Conservation (phyloP, 805 yeast species). For the Isabelozyma rhagii region DNA sequence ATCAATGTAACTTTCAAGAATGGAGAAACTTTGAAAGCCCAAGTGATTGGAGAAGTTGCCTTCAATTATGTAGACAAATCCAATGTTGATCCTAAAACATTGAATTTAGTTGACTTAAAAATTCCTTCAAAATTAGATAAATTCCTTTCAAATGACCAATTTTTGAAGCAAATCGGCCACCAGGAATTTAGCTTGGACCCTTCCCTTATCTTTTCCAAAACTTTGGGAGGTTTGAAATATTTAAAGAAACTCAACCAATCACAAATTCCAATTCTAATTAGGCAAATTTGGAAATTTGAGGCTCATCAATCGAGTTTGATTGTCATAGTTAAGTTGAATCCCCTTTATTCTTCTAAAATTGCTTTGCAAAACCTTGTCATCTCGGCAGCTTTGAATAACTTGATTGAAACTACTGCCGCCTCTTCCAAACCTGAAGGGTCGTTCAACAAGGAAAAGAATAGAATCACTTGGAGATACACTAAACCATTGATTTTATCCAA, state of each 20-base stretch:
- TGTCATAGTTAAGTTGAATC: slow-evolving; percentile 60
- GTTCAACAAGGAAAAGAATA: slow-evolving; percentile 77
- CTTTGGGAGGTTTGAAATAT: slow-evolving; percentile 82
- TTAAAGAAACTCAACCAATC: slow-evolving; percentile 44
- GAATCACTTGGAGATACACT: slow-evolving; percentile 80
- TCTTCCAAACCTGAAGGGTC: slow-evolving; percentile 91
- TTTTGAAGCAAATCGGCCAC: slow-evolving; percentile 23
- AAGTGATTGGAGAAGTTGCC: slow-evolving; percentile 83
- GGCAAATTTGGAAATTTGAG: slow-evolving; percentile 90
- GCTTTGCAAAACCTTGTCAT: slow-evolving; percentile 58
- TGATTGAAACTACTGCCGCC: slow-evolving; percentile 66
- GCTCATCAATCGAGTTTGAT: slow-evolving; percentile 81
- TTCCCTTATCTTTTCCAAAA: slow-evolving; percentile 52
- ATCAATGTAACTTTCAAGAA: slow-evolving; percentile 70
- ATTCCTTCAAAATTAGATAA: slow-evolving; percentile 50
- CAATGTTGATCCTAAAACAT: slow-evolving; percentile 8
- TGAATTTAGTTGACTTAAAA: slow-evolving; percentile 27
- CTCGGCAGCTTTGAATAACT: slow-evolving; percentile 55
- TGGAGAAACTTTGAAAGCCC: slow-evolving; percentile 58
- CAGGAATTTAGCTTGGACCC: slow-evolving; percentile 45
- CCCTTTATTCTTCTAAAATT: slow-evolving; percentile 35
- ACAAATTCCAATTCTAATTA: slow-evolving; percentile 62
- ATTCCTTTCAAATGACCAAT: slow-evolving; percentile 38
- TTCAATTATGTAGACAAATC: slow-evolving; percentile 52
- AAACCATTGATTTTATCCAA: slow-evolving; percentile 36